Base-by-base conservation (phyloP, 2,329 filamentous ascomycete genomes). In the Verticillium nubilum region DNA sequence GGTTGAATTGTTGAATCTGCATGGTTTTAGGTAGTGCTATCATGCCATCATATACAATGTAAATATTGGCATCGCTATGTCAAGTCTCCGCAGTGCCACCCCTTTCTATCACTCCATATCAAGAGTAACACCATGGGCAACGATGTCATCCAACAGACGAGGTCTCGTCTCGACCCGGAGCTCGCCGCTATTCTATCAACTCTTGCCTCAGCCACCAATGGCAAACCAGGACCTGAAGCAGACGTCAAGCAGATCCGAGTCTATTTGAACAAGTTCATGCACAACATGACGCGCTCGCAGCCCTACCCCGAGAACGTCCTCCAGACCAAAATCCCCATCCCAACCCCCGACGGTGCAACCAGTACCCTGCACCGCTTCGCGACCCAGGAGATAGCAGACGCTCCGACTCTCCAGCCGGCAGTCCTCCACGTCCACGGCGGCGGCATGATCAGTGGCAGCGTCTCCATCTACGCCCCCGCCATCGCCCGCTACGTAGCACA, bases 361-460 rank as follows among this genome's bases (percentile, higher is more conserved):
- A 55, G 69, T 42, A 58, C 56, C 19, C 25, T 69, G 10, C 60
- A 62, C 5, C 64, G 61, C 54, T 66, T 64, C 53, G 57, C 62
- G 2, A 47, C 42, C 42, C 6, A 7, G 7, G 19, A 25, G 4
- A 25, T 25, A 7, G 59, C 58, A 3, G 50, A 23, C 3, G 17
- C 42, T 5, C 42, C 42, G n/a, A 10, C n/a, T n/a, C 19, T 9
- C 17, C 42, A 47, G 42, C 67, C 70, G 3, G 74, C 71, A 1
- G 65, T 76, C 6, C 52, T 74, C 25, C 72, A 76, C 59, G 62
- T 71, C 23, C 78, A 80, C 59, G 76, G 76, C 31, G 77, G 78
- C 17, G 77, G 76, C 15, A 72, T 73, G 54, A 67, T 79, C 28
- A 59, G 65, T 1, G 67, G 73, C 5, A 66, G 59, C 31, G 67